These are phyloP conservation scores for Pseudogymnoascus sp. DNA, from an alignment of 2,329 filamentous ascomycete species.

Conservation along the genomic window DNA sequence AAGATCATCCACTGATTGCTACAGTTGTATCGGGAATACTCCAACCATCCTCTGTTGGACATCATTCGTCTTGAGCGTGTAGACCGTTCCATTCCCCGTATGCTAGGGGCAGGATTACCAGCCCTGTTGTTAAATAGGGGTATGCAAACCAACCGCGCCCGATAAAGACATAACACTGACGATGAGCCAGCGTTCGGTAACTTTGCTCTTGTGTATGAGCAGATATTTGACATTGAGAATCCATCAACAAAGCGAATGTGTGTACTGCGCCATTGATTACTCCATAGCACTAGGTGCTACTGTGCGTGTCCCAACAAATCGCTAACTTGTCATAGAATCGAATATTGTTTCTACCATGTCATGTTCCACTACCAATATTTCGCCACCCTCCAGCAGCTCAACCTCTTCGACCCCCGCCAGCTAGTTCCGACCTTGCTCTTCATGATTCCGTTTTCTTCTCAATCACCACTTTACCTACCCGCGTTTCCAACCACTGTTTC, in stretches of 20 bases:
- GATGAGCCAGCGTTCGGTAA: conserved; percentile 10
- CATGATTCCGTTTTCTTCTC: conserved; percentile 23
- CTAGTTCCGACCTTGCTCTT: conserved; percentile 20
- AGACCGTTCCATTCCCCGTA: conserved; percentile 13
- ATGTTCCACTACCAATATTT: conserved; percentile 25
- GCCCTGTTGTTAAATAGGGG: conserved; percentile 22
- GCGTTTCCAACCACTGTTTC: conserved; percentile 13
- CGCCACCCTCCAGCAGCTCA: conserved; percentile 26
- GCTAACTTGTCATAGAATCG: conserved; percentile 20
- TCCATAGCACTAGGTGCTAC: conserved; percentile 12
- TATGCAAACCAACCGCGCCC: not conserved
- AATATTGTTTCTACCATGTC: conserved; percentile 19
- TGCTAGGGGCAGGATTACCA: conserved; percentile 24
- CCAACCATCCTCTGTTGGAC: conserved; percentile 18
- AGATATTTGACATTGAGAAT: conserved; percentile 9
- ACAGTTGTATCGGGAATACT: conserved; percentile 27
- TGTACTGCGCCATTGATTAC: conserved; percentile 8
- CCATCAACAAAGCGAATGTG: conserved; percentile 10
- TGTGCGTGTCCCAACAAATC: not conserved
- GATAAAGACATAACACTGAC: not conserved
- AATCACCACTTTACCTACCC: conserved; percentile 21
- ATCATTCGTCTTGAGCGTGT: conserved; percentile 22
- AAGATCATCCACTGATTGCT: conserved; percentile 9
- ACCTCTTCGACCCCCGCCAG: conserved; percentile 19
- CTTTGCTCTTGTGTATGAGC: conserved; percentile 11